phyloP scores from a whole-genome alignment of 2,329 filamentous ascomycete species.

The Hypoxylon sp. region DNA sequence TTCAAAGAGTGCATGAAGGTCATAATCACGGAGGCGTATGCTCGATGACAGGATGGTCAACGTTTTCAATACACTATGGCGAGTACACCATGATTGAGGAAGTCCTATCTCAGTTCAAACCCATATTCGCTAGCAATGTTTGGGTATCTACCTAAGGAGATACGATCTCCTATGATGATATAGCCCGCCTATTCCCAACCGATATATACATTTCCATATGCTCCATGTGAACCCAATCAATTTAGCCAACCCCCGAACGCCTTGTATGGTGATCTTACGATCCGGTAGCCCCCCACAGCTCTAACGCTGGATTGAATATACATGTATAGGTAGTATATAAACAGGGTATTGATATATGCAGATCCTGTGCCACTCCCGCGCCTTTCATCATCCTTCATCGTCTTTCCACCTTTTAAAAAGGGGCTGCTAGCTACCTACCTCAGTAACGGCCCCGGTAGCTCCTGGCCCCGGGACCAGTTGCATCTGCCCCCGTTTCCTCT shows the following conservation, averaged over 20 bases:
- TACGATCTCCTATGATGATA: slow-evolving; percentile 16
- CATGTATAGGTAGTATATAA: slow-evolving; percentile 7
- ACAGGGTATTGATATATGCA: slow-evolving; percentile 31
- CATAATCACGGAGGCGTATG: neutral
- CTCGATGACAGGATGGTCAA: neutral
- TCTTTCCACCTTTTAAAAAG: neutral
- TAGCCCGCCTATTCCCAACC: slow-evolving; percentile 9
- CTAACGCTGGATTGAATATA: slow-evolving; percentile 4
- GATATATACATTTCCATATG: slow-evolving; percentile 26
- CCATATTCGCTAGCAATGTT: slow-evolving; percentile 10
- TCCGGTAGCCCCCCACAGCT: slow-evolving; percentile 5
- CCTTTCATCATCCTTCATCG: neutral
- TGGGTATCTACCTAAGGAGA: slow-evolving; percentile 28
- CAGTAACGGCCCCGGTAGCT: slow-evolving; percentile 13
- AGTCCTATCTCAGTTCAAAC: neutral
- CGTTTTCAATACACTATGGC: neutral
- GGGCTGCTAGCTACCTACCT: neutral
- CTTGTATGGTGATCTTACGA: slow-evolving; percentile 16
- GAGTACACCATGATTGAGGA: neutral
- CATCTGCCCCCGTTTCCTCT: neutral
- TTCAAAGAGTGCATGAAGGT: neutral
- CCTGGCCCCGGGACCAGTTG: slow-evolving; percentile 30
- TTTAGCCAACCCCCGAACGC: slow-evolving; percentile 14
- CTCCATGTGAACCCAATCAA: slow-evolving; percentile 6
- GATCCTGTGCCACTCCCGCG: neutral